Base-by-base conservation (phyloP, 495 filamentous ascomycete species). In the Chlorociboria aeruginascens region DNA sequence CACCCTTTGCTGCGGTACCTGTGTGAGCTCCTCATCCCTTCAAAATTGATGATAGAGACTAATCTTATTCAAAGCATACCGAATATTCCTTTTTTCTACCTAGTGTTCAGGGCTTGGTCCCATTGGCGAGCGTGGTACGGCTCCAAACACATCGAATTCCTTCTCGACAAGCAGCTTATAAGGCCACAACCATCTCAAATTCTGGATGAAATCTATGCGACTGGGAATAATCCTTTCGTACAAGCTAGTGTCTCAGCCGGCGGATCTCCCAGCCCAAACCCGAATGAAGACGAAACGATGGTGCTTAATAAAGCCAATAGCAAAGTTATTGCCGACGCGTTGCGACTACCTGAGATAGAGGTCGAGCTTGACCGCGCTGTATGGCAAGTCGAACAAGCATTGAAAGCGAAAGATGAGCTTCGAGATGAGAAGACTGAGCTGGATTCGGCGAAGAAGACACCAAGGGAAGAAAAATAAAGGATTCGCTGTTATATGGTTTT, bases 81-180 rank as follows among this genome's bases (percentile, higher is more conserved):
- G 7, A 96, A 96, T 61, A 71, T 98, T n/a, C 92, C 92, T 20
- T 97, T 97, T 69, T 96, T 97, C 69, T 99, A 97, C 60, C 70
- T 96, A 13, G 74, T 72, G 1, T 99, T 93, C 65, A 73, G 92
- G 44, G 77, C 77, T 31, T 81, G 75, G 70, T 81, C 75, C 31
- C 76, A 81, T 51, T 80, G 73, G 72, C 64, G 72, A 69, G 92
- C 92, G 32, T 66, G 93, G 34, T 75, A 76, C 16, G 92, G 92
- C 28, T 90, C 89, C 29, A 83, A 79, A 58, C 87, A 97, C 61
- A 62, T 97, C 3, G 73, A 88, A 48, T 93, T 83, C 52, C 76
- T 97, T 8, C 60, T 93, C 30, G 66, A 83, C 9, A 80, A 85
- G 34, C 70, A 79, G 12, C 72, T 95, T 13, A 61, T 93, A 25